Base-by-base conservation (phyloP, 2,329 filamentous ascomycete species). In the Sarocladium oryzae region DNA sequence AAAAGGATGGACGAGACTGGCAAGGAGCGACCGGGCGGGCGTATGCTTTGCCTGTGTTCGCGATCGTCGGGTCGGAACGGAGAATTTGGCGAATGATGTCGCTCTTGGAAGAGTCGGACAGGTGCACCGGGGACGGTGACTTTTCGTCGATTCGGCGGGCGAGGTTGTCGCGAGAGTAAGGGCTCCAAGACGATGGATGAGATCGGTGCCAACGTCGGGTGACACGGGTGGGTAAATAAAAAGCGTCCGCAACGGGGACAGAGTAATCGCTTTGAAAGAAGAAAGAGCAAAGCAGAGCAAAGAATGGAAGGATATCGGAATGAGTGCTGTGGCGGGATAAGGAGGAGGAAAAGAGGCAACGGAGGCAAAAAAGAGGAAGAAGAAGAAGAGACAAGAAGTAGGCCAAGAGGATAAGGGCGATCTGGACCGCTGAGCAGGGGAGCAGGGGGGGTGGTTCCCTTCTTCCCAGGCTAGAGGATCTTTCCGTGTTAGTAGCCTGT, bases 371-470 rank as follows among this genome's bases (percentile, higher is more conserved):
- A 23, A 23, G 38, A 43, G 20, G 23, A 16, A 33, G 43, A 33
- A 13, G 18, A 21, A 48, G 26, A 32, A 48, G 43, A 32, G 26
- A 26, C 15, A 33, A 15, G 4, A 21, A 28, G 15, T 5, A 21
- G 18, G 43, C 43, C 43, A 48, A 35, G 43, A 48, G 13, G 16
- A 26, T 7, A 26, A 43, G 40, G 40, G 40, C 40, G 40, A 43
- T 43, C 40, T 43, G 40, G 40, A 43, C 40, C 40, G 18, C 18
- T n/a, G n/a, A n/a, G n/a, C n/a, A n/a, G n/a, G n/a, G n/a, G n/a
- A 18, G 21, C 6, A 18, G 36, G 36, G 36, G n/a, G 36, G 28
- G 28, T 7, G 28, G 28, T 30, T 30, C 28, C 28, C 28, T 30
- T 30, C n/a, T 36, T 3, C 16, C 18, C 36, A 20, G 16, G 7